Base-by-base conservation (phyloP, 768 basidiomycete genomes). In the Boletus edulis region DNA sequence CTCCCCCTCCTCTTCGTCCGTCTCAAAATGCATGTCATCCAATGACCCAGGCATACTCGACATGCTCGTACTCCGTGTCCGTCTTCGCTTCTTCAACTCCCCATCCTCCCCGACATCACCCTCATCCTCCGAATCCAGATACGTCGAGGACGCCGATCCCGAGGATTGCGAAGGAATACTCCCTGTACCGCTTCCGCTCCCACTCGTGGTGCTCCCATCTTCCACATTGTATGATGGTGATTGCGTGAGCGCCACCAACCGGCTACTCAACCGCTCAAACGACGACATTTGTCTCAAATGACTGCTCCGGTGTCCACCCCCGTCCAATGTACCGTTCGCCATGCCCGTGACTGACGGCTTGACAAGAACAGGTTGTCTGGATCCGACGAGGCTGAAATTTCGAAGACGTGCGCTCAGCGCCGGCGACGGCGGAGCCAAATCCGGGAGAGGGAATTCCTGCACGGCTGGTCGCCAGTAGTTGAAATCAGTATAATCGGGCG, bases 401-500 rank as follows among this genome's bases (percentile, higher is more conserved):
- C 91, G 73, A 24, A 97, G 69, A 9, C 91, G 83, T 9, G 96
- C 97, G 52, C 93, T 95, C 35, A 99, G 80, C 0, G 96, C 89
- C 0, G 97, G 97, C 1, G 95, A 98, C 4, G 92, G 91, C 7
- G 95, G 95, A 0, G 82, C 75, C 8, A 91, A 69, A 66, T 91
- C 89, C 0, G 95, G 95, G 4, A 94, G 77, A 5, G 85, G 75
- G 54, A 87, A 86, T 1, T 92, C 89, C 48, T 82, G 84, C 13
- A 98, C 75, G 0, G 92, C 86, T 0, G 81, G 61, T 59, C 93
- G 88, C 97, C 97, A 99, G 67, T 84, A 99, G 66, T 96, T 98
- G 79, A 97, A 94, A 70, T 98, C 96, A 2, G 95, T 97, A 69
- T 82, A 99, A 67, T 95, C 94, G 2, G 91, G 84, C 13, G 87